A percentile compares a stretch with the other conserved stretches of the same genome.
Evolutionary conservation across 2,329 filamentous ascomycete genomes (phyloP).

Genomic region (Fonsecaea nubica): DNA sequence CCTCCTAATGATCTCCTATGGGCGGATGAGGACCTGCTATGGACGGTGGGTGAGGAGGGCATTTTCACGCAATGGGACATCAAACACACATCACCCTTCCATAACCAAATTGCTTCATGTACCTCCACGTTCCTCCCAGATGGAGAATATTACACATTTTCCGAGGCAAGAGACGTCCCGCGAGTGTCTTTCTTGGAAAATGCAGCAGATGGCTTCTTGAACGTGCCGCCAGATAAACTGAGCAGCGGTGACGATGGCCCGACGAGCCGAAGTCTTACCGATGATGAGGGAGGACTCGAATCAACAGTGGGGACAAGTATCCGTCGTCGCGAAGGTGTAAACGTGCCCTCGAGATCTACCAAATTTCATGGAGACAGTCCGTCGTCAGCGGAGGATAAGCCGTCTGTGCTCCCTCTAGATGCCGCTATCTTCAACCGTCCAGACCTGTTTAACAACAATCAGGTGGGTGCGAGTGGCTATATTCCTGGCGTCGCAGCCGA

Average conservation of each 20-base stretch:
- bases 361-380: conserved; percentile 63
- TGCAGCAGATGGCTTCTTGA: conserved; percentile 49
- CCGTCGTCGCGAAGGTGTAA: conserved; percentile 56
- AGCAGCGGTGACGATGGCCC: conserved; percentile 57
- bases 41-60: conserved; percentile 68
- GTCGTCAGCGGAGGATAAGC: conserved; percentile 54
- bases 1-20: conserved; percentile 66
- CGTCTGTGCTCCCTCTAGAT: conserved; percentile 59
- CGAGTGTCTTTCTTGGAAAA: conserved; percentile 52
- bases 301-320: conserved; percentile 58
- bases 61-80: conserved; percentile 69
- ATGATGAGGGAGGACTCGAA: conserved; percentile 65
- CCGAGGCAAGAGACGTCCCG: conserved; percentile 58
- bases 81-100: conserved; percentile 64
- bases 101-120: conserved; percentile 63
- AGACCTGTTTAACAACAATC: conserved; percentile 44
- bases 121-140: conserved; percentile 64
- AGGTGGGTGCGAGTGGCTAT: conserved; percentile 58
- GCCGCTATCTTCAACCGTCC: conserved; percentile 52
- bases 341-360: conserved; percentile 54
- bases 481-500: conserved; percentile 56
- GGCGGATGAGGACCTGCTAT: conserved; percentile 69
- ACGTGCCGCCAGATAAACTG: conserved; percentile 50
- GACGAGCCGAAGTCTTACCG: conserved; percentile 57
- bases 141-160: conserved; percentile 63